Conservation (phyloP, 2,329 filamentous ascomycete genomes). For the Fusarium sp. region DNA sequence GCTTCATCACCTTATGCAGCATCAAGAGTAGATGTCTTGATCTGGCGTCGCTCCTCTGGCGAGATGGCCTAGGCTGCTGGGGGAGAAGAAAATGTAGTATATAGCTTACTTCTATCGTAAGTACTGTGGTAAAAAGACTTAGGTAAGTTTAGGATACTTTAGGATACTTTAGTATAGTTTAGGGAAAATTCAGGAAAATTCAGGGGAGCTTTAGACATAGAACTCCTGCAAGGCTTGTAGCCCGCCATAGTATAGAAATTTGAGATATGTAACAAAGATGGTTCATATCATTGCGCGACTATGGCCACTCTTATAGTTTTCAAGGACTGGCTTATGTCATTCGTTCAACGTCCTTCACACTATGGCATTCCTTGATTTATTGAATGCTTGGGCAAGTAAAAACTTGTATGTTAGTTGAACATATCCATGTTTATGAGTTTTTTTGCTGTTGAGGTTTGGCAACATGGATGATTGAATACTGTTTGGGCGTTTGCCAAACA, state of each 20-base stretch:
- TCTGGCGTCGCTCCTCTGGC: not conserved
- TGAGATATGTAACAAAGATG: not conserved
- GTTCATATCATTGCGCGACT: not conserved
- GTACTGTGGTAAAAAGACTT: not conserved
- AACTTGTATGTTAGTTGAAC: not conserved
- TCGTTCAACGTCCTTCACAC: not conserved
- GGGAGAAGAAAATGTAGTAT: not conserved
- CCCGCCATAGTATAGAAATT: not conserved
- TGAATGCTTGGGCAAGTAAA: not conserved
- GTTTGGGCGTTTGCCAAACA: not conserved
- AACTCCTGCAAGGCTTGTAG: not conserved
- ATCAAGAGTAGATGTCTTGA: not conserved
- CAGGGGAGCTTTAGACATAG: not conserved
- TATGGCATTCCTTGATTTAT: not conserved
- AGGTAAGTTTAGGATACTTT: not conserved
- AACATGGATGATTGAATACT: not conserved
- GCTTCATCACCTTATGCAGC: not conserved
- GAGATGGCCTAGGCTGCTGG: not conserved
- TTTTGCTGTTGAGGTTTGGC: not conserved
- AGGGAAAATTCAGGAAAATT: not conserved
- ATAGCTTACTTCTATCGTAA: not conserved
- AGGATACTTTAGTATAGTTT: not conserved
- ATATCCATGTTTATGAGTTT: not conserved
- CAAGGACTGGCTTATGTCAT: not conserved
- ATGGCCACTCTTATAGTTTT: not conserved